A percentile compares a stretch with the other conserved stretches of the same genome.
phyloP scores from a whole-genome alignment of 495 filamentous ascomycete genomes.

The Gamarada debralockiae region DNA sequence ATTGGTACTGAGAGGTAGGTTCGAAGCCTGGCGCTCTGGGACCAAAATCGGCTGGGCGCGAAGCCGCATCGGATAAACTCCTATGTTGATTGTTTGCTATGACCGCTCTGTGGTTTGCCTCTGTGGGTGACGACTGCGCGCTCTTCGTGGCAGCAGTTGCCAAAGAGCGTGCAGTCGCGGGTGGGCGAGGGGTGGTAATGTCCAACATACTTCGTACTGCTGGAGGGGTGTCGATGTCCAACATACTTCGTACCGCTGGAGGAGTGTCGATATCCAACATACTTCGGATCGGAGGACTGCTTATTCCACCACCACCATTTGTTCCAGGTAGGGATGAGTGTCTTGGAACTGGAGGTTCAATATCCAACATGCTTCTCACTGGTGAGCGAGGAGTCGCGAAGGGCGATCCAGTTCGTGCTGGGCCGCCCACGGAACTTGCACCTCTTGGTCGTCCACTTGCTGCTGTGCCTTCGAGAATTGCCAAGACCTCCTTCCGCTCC shows the following conservation, averaged over 20 bases:
- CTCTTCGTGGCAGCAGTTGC: slow-evolving; percentile 28
- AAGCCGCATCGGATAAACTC: slow-evolving; percentile 48
- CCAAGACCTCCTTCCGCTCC: slow-evolving; percentile 67
- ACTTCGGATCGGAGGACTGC: slow-evolving; percentile 46
- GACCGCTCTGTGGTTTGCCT: slow-evolving; percentile 22
- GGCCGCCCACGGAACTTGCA: slow-evolving; percentile 29
- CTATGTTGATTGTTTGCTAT: slow-evolving; percentile 33
- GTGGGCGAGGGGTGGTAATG: slow-evolving; percentile 39
- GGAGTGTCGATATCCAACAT: slow-evolving; percentile 48
- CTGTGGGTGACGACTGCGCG: slow-evolving; percentile 39
- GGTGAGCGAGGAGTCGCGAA: slow-evolving; percentile 50
- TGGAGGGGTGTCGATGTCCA: slow-evolving; percentile 42
- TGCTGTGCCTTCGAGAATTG: slow-evolving; percentile 48
- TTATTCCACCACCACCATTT: slow-evolving; percentile 27
- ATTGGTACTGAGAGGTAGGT: slow-evolving; percentile 46
- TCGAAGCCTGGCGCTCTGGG: slow-evolving; percentile 20
- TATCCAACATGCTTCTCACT: slow-evolving; percentile 51
- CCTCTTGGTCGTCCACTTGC: slow-evolving; percentile 26
- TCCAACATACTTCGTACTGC: slow-evolving; percentile 54
- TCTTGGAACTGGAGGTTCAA: slow-evolving; percentile 34
- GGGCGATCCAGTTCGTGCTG: slow-evolving; percentile 36
- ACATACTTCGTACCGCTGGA: slow-evolving; percentile 49
- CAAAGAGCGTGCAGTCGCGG: no score
- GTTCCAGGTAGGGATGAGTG: slow-evolving; percentile 25
- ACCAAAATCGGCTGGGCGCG: slow-evolving; percentile 37